Base-by-base conservation (phyloP, 768 basidiomycete genomes). In the Boletus coccyginus region DNA sequence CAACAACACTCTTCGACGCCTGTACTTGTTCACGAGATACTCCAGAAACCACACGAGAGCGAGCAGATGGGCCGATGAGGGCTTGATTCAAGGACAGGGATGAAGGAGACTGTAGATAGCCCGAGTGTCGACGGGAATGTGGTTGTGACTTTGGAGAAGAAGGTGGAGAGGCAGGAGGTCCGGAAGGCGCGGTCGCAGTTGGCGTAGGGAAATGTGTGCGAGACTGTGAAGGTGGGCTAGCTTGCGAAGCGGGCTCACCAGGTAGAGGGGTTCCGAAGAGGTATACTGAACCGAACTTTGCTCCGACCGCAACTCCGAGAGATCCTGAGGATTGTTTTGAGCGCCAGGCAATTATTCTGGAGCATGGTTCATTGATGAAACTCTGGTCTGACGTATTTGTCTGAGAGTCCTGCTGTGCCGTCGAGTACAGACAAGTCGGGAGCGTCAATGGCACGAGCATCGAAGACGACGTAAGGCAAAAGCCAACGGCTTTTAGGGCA, bases 1-100 rank as follows among this genome's bases (percentile, higher is more conserved):
- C 92, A 2, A 92, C 86, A 63, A 81, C 86, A 61, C 84, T 90
- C 72, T 82, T 90, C 0, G 88, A 84, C 0, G 90, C 91, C 67
- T 92, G 87, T 0, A 82, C 88, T 56, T 81, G 81, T 57, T 90
- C 87, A 10, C 75, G 75, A 9, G 83, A 88, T 6, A 93, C 73
- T 12, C 84, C 86, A n/a, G 90, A 87, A 1, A 90, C 87, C 7
- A 87, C 79, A 7, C 81, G 78, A 17, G 87, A 79, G 49, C 84
- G 81, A 29, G 79, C 72, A n/a, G 80, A 71, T 12, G 85, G 70
- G 38, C 75, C 75, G 66, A 87, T 85, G 5, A 82, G 81, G 10
- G 78, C 58, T 42, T 68, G 70, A 41, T 71, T 66, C 54, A 75
- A 52, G 49, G 69, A 57, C n/a, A 69, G 43, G 5, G 74, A 73